phyloP scores from a whole-genome alignment of 108 stramenopile genomes.

The Cyclotella distinguenda region DNA sequence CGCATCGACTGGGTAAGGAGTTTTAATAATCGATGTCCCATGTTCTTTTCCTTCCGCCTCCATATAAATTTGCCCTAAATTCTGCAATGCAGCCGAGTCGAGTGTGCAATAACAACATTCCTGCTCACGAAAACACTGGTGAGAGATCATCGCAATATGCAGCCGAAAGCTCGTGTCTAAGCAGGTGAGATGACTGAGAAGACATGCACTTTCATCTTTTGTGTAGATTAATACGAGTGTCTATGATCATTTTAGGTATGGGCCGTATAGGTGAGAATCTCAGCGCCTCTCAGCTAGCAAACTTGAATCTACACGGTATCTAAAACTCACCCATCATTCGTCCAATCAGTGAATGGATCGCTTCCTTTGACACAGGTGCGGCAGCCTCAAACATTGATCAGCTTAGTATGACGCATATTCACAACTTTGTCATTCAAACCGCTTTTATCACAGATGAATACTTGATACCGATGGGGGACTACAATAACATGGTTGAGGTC shows the following conservation, averaged over 20 bases:
- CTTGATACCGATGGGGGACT: slow-evolving; percentile 67
- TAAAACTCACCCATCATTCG: too few species aligned
- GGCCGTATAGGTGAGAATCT: too few species aligned
- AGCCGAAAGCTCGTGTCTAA: slow-evolving; percentile 70
- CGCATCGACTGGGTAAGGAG: slow-evolving; percentile 51
- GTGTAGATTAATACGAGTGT: too few species aligned
- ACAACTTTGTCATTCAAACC: not conserved
- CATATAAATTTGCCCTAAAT: too few species aligned
- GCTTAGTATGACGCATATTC: not conserved
- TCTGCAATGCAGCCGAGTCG: slow-evolving; percentile 31
- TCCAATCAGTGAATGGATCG: slow-evolving; percentile 85
- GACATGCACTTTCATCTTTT: too few species aligned
- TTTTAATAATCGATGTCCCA: too few species aligned
- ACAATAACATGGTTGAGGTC: slow-evolving; percentile 51
- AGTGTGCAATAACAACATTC: slow-evolving; percentile 72
- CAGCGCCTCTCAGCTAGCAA: too few species aligned
- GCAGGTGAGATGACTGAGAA: too few species aligned
- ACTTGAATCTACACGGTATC: too few species aligned
- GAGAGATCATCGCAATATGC: slow-evolving; percentile 80
- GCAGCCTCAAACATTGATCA: too few species aligned
- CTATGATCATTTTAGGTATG: too few species aligned
- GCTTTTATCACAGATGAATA: slow-evolving; percentile 55
- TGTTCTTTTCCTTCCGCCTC: too few species aligned
- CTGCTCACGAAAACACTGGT: slow-evolving; percentile 67
- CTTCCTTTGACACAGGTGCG: slow-evolving; percentile 61